Evolutionary conservation across 305 asterid species (phyloP).

Genomic region (Ilex paraguariensis): DNA sequence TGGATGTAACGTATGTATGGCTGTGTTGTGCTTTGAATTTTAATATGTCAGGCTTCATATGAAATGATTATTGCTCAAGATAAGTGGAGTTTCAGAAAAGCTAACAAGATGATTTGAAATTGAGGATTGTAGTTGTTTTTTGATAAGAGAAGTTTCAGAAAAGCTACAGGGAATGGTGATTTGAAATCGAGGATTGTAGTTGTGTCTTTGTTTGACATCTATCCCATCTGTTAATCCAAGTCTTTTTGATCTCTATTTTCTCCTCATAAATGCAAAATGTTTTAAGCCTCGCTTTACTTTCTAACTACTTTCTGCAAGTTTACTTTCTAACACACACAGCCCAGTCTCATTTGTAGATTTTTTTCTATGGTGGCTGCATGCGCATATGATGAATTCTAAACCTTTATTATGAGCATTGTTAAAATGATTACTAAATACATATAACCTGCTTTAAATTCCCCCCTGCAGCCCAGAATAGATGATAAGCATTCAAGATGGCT

Average conservation of each 20-base stretch:
- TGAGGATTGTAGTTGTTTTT: background rate
- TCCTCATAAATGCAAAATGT: too few relatives aligned
- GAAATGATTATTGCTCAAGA: background rate
- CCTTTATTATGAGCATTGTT: background rate
- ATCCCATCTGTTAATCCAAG: too few relatives aligned
- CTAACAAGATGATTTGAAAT: background rate
- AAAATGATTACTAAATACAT: background rate
- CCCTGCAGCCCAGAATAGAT: constrained; percentile 73
- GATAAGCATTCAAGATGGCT: constrained; percentile 85
- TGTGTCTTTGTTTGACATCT: too few relatives aligned
- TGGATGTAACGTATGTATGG: constrained; percentile 83
- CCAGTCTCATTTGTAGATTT: background rate
- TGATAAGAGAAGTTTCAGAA: too few relatives aligned
- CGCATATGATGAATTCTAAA: background rate
- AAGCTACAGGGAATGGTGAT: background rate
- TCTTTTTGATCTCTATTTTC: too few relatives aligned
- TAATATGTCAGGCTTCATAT: background rate
- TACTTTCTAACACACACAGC: background rate
- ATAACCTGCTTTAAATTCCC: background rate
- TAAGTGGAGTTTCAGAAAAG: background rate
- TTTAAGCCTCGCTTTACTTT: too few relatives aligned
- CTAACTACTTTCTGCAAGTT: too few relatives aligned
- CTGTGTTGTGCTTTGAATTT: constrained; percentile 2
- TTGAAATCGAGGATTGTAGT: too few relatives aligned
- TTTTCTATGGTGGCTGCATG: background rate